These are phyloP conservation scores for Leavenworthia alabamica DNA, from an alignment of 345 rosid genomes.

Conservation along the genomic window DNA sequence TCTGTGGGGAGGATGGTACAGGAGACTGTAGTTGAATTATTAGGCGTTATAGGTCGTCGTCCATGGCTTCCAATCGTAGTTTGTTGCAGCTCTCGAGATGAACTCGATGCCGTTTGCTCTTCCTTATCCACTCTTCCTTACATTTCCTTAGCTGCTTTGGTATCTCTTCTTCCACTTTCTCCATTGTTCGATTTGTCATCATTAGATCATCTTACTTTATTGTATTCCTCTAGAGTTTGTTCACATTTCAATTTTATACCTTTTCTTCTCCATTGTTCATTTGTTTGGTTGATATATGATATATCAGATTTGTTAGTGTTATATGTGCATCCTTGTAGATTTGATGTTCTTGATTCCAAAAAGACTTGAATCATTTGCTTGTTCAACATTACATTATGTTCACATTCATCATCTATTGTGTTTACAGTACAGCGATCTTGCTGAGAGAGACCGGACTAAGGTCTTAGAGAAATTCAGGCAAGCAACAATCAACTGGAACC, in stretches of 20 bases:
- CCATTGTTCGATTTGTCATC: background rate
- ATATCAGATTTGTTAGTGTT: too few relatives aligned
- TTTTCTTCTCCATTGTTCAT: too few relatives aligned
- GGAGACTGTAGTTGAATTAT: conserved; percentile 69
- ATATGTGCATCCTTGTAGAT: too few relatives aligned
- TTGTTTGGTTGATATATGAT: too few relatives aligned
- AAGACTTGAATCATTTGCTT: too few relatives aligned
- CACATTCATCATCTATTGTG: background rate
- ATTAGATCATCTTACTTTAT: too few relatives aligned
- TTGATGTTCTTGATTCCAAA: background rate
- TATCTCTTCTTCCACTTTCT: conserved; percentile 22
- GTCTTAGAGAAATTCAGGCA: conserved; percentile 57
- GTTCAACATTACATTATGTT: background rate
- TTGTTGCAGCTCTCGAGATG: conserved; percentile 89
- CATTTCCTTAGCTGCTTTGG: conserved; percentile 64
- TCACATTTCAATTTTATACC: too few relatives aligned
- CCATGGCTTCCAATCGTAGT: conserved; percentile 66
- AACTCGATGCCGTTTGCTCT: conserved; percentile 79
- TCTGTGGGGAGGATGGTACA: conserved; percentile 17
- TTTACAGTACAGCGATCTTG: conserved; percentile 67
- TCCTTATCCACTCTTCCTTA: conserved; percentile 64
- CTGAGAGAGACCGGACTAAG: conserved; percentile 48
- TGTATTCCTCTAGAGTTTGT: too few relatives aligned
- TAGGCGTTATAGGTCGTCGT: conserved; percentile 61
- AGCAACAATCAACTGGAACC: conserved; percentile 55